Evolutionary conservation across 2,329 filamentous ascomycete genomes (phyloP), one percentile per base, ranked within the genome.

Genomic region (Diaporthe citriasiana): DNA sequence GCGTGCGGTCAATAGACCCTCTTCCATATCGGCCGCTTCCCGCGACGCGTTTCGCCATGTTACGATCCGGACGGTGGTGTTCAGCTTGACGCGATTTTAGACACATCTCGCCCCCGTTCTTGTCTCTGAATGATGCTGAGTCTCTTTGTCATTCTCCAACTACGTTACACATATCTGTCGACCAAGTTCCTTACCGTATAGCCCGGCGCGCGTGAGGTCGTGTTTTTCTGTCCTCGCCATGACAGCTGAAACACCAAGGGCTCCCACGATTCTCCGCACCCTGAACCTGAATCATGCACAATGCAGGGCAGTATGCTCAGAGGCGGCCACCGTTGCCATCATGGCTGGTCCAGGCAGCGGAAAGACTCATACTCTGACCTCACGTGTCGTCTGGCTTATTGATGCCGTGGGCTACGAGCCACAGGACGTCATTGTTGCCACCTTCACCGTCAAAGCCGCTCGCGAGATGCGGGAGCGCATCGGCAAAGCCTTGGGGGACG

Each of bases 371-470:
- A 98, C 97, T 0, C 88, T 99, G 71, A 98, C 95, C 0, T 94
- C 95, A 57, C 93, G 97, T 76, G 95, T 98, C 73, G 95, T 95
- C 78, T 97, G 96, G 88, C 90, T 98, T 40, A 89, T 98, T 71
- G 90, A 92, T 68, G 87, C 93, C 78, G 85, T 90, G 78, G 90
- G 92, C 55, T 90, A 94, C 78, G 89, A 91, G 73, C 96, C 96
- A 79, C 91, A 93, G 85, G 95, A 98, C 84, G 92, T 98, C 79
- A 92, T 99, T 74, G 96, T 98, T 74, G 97, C 96, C 76, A 98
- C 96, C 0, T 99, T 99, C 81, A 99, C 97, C 2, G 95, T 98
- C 82, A 98, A 98, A 82, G 95, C 97, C 0, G 94, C 95, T 25
- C 90, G 87, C 25, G 96, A 98, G 85, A 99, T 99, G 96, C 95